These are phyloP conservation scores for Collybiopsis confluens DNA, from an alignment of 768 basidiomycete species.

Conservation along the genomic window DNA sequence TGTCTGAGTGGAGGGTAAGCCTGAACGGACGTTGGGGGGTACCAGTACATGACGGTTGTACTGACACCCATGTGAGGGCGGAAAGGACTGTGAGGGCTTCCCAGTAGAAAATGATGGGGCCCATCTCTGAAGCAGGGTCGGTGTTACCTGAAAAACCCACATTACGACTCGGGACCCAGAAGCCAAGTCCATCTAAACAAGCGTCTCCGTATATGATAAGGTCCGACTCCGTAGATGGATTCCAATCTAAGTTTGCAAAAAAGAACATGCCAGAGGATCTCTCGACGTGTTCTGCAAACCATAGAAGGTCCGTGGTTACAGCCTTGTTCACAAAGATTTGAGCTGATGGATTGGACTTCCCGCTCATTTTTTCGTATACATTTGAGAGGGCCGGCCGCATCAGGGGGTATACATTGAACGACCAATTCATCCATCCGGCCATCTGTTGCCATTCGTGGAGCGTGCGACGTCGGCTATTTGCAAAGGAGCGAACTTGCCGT, in stretches of 20 bases:
- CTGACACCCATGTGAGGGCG: slow-evolving; percentile 10
- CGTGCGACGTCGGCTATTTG: not conserved
- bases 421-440: slow-evolving; percentile 22
- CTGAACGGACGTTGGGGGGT: slow-evolving; percentile 24
- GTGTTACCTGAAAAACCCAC: slow-evolving; percentile 16
- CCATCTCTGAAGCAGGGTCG: not conserved
- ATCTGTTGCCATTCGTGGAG: slow-evolving; percentile 16
- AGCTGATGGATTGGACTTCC: slow-evolving; percentile 12
- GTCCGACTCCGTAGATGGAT: not conserved
- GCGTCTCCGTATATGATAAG: slow-evolving; percentile 8
- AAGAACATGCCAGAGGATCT: slow-evolving; percentile 11
- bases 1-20: slow-evolving; percentile 23
- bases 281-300: slow-evolving; percentile 15
- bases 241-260: slow-evolving; percentile 15
- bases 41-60: slow-evolving; percentile 8
- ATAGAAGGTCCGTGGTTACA: slow-evolving; percentile 14
- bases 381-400: slow-evolving; percentile 17
- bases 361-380: slow-evolving; percentile 19
- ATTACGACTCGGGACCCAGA: not conserved
- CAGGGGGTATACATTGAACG: slow-evolving; percentile 21
- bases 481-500: slow-evolving; percentile 8
- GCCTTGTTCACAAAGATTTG: slow-evolving; percentile 13
- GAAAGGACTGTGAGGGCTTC: slow-evolving; percentile 22
- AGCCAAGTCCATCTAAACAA: slow-evolving; percentile 3
- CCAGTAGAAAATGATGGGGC: slow-evolving; percentile 20